These are phyloP conservation scores for Coemansia sp. DNA, from an alignment of 192 early-diverging fungal species.

Conservation along the genomic window DNA sequence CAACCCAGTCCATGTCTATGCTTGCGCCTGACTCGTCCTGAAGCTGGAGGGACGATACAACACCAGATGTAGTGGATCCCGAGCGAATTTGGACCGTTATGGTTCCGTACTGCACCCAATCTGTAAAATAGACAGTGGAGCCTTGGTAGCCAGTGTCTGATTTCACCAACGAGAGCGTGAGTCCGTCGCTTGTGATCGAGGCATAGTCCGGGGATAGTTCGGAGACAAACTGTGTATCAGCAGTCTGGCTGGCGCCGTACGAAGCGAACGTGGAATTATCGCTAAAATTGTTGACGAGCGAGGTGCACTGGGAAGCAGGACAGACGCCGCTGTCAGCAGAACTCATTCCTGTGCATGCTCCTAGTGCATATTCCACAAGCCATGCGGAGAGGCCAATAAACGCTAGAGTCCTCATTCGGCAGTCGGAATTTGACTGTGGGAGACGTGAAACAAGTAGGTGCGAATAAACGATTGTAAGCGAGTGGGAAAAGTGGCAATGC, in stretches of 20 bases:
- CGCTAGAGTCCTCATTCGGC: slow-evolving; percentile 21
- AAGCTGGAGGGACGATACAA: slow-evolving; percentile 61
- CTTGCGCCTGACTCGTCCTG: slow-evolving; percentile 58
- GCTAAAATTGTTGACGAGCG: slow-evolving; percentile 22
- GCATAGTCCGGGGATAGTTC: slow-evolving; percentile 54
- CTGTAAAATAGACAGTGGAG: slow-evolving; percentile 45
- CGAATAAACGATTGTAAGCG: not conserved
- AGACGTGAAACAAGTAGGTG: not conserved
- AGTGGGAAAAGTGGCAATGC: not conserved
- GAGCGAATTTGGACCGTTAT: slow-evolving; percentile 57
- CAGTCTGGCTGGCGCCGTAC: not conserved
- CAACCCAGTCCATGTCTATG: slow-evolving; percentile 66
- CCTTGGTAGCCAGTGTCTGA: slow-evolving; percentile 48
- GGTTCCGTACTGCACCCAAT: slow-evolving; percentile 62
- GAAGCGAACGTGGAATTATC: slow-evolving; percentile 10
- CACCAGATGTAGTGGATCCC: slow-evolving; percentile 55
- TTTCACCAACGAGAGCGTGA: slow-evolving; percentile 50
- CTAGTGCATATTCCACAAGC: slow-evolving; percentile 44
- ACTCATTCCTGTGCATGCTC: slow-evolving; percentile 53
- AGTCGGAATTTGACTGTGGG: not conserved
- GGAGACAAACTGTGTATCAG: slow-evolving; percentile 50
- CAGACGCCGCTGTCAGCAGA: slow-evolving; percentile 36
- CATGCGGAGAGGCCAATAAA: slow-evolving; percentile 25
- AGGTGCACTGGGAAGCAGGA: slow-evolving; percentile 26
- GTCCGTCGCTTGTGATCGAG: slow-evolving; percentile 41